Conservation (phyloP, 73 alveolate species). For the Tetrahymena malaccensis region DNA sequence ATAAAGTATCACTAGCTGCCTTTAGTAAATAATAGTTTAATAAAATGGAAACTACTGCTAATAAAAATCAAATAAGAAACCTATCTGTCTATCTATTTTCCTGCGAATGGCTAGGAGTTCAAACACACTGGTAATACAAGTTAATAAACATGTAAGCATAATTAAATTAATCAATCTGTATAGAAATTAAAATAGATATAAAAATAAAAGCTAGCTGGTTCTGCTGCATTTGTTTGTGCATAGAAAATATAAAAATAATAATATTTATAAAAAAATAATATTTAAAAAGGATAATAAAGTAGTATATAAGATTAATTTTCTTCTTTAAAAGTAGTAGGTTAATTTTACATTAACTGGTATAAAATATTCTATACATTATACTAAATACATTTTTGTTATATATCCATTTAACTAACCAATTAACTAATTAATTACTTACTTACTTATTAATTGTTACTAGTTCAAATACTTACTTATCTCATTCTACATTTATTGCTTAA, state of each 20-base stretch:
- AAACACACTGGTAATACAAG: too few species aligned
- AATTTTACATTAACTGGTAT: background rate
- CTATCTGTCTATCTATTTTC: background rate
- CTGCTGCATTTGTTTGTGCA: background rate
- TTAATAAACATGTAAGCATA: too few species aligned
- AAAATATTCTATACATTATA: background rate
- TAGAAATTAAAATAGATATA: too few species aligned
- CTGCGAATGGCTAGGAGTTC: background rate
- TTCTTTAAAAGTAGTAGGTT: background rate
- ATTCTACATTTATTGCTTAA: background rate
- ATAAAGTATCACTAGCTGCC: background rate
- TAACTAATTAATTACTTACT: too few species aligned
- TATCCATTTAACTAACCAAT: background rate
- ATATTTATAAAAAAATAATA: too few species aligned
- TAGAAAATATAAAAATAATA: background rate
- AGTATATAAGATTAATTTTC: background rate
- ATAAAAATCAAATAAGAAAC: background rate
- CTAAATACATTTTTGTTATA: background rate
- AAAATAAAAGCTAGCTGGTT: too few species aligned
- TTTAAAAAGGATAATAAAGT: background rate
- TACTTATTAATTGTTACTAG: background rate
- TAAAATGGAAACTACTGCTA: background rate
- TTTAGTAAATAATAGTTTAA: too few species aligned
- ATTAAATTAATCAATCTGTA: too few species aligned
- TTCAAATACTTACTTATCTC: background rate